Conservation (phyloP, 768 basidiomycete genomes). For the Galerina sulciceps region DNA sequence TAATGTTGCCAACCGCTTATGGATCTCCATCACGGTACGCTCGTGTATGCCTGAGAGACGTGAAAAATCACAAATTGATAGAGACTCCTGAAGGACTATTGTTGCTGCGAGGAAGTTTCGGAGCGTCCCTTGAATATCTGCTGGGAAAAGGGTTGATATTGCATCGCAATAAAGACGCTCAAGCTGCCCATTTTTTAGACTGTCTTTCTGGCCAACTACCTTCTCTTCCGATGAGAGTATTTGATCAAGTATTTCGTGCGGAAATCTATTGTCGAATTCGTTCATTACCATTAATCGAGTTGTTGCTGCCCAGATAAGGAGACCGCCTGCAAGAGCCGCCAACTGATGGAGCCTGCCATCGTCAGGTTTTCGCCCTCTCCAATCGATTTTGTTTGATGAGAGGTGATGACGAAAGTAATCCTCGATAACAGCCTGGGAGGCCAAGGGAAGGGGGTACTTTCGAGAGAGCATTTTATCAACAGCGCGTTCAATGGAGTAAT, state of each 20-base stretch:
- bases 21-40: not conserved
- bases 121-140: not conserved
- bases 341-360: not conserved
- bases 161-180: not conserved
- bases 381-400: not conserved
- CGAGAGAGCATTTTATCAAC: not conserved
- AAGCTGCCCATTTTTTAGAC: no score
- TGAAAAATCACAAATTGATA: not conserved
- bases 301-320: constrained; percentile 6
- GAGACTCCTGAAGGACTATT: no score
- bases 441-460: not conserved
- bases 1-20: not conserved
- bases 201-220: not conserved
- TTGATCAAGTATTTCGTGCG: not conserved
- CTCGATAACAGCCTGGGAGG: not conserved
- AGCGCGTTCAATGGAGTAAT: not conserved
- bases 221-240: not conserved
- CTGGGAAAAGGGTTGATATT: not conserved
- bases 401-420: not conserved
- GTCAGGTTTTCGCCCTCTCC: not conserved
- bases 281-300: constrained; percentile 1
- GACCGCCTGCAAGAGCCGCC: not conserved
- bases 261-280: not conserved
- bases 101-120: not conserved
- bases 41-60: not conserved